Evolutionary conservation across 2,329 filamentous ascomycete species (phyloP), one percentile per base, ranked within the genome.

Genomic region (Elsinoe batatas): DNA sequence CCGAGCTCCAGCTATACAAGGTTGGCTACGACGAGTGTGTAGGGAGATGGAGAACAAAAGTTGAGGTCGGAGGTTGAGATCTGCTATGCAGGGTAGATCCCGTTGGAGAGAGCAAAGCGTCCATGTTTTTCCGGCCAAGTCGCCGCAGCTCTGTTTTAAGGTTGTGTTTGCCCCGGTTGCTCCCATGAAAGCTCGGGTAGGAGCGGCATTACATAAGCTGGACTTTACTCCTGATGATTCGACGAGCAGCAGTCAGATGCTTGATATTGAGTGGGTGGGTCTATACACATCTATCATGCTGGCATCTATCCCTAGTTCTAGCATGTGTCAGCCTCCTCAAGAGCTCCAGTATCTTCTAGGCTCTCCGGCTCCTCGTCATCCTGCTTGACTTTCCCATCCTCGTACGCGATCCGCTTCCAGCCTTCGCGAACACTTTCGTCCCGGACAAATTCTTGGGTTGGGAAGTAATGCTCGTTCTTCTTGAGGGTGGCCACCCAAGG

Each of bases 401-500:
- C 75, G 57, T 83, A 78, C 32, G 77, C 76, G 43, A 81, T 70
- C 30, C 78, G 76, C 64, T 72, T 75, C 81, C 81, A 84, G 3
- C 80, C 79, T 15, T 77, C 72, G 4, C 73, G 67, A 58, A 75
- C 69, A 1, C 65, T 67, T 1, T 70, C 54, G 58, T 84, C 81
- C 64, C 84, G 84, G 53, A 80, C 65, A 58, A 82, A 84, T 68
- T 84, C 81, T 30, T 82, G 79, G 58, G 83, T 84, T 2, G 82
- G 81, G 72, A 84, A 85, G 69, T 98, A 98, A 71, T 98, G 93
- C 68, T 98, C 91, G 64, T 96, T 96, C 80, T 97, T 97, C 83
- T 98, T 98, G 88, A 98, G 95, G 7, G 93, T 98, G 37, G 94
- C 88, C n/a, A 98, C 90, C 90, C 93, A 98, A 3, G 91, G 91